Base-by-base conservation (phyloP, 345 rosid species). In the Salix brachista region DNA sequence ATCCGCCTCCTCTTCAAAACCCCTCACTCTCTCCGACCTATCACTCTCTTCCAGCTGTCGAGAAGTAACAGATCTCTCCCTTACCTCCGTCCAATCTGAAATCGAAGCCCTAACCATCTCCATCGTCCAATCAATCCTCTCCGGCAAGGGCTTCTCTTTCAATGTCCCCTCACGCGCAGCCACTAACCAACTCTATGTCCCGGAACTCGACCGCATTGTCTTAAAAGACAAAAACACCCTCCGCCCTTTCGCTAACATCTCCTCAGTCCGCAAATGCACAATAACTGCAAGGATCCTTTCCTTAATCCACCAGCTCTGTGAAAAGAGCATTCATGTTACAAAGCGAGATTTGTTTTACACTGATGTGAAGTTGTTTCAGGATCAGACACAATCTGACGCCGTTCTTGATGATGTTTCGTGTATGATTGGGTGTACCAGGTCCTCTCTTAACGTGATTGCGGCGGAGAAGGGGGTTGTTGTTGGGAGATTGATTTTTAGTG, bases 341-440 rank as follows among this genome's bases (percentile, higher is more conserved):
- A 96, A 93, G 91, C 93, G 99, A 74, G 99, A 96, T 80, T 96
- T 93, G 67, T 96, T 96, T 85, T 96, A 93, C 90, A 96, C 98
- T 19, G 99, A 93, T 75, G 99, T 93, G 62, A 93, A 96, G 85
- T 94, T 96, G 73, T 96, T 96, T 85, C 99, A 95, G 86, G 99
- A 96, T 90, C 99, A 96, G 92, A 81, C 89, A 5, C 98, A 96
- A 66, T 91, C 98, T 67, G 99, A 93, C 72, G 81, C 94, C 21
- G 92, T 93, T 68, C 81, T 93, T 32, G 98, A 93, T 66, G 99
- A 93, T 30, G 99, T 96, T 19, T 92, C 99, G 1, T 96, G 99
- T 82, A 91, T 96, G 89, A 87, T 96, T 5, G 94, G 98, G 1
- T 96, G 98, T 70, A 96, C 98, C 65, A 85, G 98, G 23, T 91